Evolutionary conservation across 108 stramenopile species (phyloP).

Genomic region (Cyclotella baltica): DNA sequence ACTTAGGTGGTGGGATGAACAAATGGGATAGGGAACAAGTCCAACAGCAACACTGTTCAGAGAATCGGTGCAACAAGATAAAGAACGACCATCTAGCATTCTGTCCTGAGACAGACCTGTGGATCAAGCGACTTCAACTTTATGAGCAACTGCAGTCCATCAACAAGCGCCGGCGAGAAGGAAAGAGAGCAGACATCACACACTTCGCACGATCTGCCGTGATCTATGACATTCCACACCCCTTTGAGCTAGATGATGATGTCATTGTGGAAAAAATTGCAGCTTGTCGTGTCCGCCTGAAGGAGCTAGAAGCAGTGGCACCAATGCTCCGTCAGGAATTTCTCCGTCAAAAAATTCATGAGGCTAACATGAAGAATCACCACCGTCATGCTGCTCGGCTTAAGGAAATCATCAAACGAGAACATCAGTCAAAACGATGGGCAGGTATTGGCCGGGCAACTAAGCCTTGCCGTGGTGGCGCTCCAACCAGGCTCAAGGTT

Average conservation of each 20-base stretch:
- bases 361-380: neutral
- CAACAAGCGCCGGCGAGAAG: neutral
- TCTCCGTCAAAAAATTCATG: neutral
- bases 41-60: neutral
- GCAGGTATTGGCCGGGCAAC: neutral
- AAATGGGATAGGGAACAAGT: neutral
- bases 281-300: neutral
- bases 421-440: neutral
- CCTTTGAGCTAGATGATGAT: neutral
- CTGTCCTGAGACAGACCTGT: neutral
- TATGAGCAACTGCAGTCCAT: neutral
- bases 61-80: neutral
- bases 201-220: neutral
- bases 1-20: neutral
- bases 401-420: neutral
- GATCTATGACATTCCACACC: neutral
- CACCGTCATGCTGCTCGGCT: neutral
- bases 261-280: neutral
- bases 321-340: neutral
- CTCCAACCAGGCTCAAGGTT: neutral
- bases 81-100: neutral
- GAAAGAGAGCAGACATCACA: neutral
- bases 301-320: neutral
- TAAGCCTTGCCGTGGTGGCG: neutral
- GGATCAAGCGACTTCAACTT: neutral